These are phyloP conservation scores for Lichtheimia ornata DNA, from an alignment of 371 early-diverging fungal species.

Conservation along the genomic window DNA sequence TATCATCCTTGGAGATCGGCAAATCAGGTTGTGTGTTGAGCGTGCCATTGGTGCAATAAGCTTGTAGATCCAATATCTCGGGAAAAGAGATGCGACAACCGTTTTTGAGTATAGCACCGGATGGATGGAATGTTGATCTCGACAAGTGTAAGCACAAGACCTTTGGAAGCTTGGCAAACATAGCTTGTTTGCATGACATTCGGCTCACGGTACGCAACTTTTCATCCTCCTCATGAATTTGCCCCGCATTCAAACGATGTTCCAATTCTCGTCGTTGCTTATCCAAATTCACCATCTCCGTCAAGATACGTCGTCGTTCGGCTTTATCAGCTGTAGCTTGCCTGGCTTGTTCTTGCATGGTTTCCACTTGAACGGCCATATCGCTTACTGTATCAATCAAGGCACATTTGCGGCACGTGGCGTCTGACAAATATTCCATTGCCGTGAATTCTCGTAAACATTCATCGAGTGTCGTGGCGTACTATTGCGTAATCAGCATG, in stretches of 20 bases:
- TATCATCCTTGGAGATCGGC: slow-evolving; percentile 47
- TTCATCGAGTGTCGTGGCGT: slow-evolving; percentile 60
- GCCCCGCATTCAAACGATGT: slow-evolving; percentile 8
- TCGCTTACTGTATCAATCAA: slow-evolving; percentile 50
- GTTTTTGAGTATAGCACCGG: slow-evolving; percentile 70
- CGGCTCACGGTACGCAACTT: slow-evolving; percentile 18
- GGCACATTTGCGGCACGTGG: slow-evolving; percentile 72
- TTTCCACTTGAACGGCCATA: slow-evolving; percentile 32
- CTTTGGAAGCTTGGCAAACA: slow-evolving; percentile 61
- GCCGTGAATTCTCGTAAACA: slow-evolving; percentile 63
- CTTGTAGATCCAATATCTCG: slow-evolving; percentile 61
- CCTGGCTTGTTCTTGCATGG: slow-evolving; percentile 46
- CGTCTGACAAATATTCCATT: slow-evolving; percentile 73
- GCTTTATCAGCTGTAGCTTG: slow-evolving; percentile 30
- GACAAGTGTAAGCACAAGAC: slow-evolving; percentile 72
- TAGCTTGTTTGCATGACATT: slow-evolving; percentile 55
- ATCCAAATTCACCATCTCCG: slow-evolving; percentile 33
- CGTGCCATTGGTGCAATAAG: slow-evolving; percentile 58
- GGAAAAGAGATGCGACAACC: slow-evolving; percentile 60
- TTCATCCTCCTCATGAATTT: slow-evolving; percentile 14
- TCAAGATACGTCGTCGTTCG: slow-evolving; percentile 26
- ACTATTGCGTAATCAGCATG: slow-evolving; percentile 18
- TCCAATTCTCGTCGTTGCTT: slow-evolving; percentile 16
- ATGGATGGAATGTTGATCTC: slow-evolving; percentile 64
- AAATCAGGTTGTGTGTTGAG: slow-evolving; percentile 51